Evolutionary conservation across 495 filamentous ascomycete species (phyloP), one percentile per base, ranked within the genome.

Genomic region (Tuber melanosporum): DNA sequence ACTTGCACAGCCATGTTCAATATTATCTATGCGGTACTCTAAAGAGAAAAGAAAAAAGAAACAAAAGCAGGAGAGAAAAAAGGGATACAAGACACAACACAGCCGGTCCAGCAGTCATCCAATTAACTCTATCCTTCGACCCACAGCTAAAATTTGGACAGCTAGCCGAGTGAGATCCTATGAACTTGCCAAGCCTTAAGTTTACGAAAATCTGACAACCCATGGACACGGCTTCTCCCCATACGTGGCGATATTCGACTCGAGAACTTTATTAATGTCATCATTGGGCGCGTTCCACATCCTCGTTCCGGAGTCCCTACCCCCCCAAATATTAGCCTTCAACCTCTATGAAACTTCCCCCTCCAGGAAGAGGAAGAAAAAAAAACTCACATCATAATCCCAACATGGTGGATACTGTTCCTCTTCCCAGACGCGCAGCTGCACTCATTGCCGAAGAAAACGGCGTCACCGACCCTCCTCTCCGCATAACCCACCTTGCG

Each of bases 371-470:
- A 62, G 41, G 14, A 41, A 43, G 20, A 57, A 62, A 41, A 22
- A 41, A 43, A 20, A 43, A 45, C 74, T 49, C 72, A 76, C 72
- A 77, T 77, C 71, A 77, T 74, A 44, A 80, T 62, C 10, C 83
- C 83, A 3, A 84, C 83, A 73, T 84, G 83, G 73, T 84, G 82
- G 39, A 84, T 83, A 41, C 49, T 77, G 3, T 36, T 41, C 52
- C 36, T 71, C 26, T 76, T 78, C 66, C 57, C 44, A 19, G 47
- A 5, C 5, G 66, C 20, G 57, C 82, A 82, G 32, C 76, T 42
- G 72, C 82, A 82, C 73, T 74, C 75, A 49, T 81, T 75, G 22
- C 82, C 81, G 71, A 82, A 84, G 78, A 84, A 84, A 42, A 84
- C 82, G 1, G 78, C 82, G 71, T 84, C 83, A 8, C 83, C 83